Evolutionary conservation across 768 basidiomycete genomes (phyloP).

Genomic region (Hypholoma fasciculare): DNA sequence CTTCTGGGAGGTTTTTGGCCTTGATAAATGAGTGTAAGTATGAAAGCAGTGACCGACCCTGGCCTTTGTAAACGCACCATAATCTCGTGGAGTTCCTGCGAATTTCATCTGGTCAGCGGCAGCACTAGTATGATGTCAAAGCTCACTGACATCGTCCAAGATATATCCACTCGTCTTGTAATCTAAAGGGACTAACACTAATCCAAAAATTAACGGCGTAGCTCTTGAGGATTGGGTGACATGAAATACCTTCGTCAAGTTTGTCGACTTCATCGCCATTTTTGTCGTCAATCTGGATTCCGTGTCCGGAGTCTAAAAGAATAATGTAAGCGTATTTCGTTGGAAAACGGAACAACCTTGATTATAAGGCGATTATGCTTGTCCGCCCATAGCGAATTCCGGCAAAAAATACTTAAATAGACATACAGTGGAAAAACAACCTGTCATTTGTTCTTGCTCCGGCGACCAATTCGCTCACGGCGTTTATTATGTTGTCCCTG

Average conservation of each 20-base stretch:
- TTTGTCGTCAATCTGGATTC: conserved; percentile 82
- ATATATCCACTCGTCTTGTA: not conserved
- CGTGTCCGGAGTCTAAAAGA: conserved; percentile 82
- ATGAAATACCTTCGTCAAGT: conserved; percentile 63
- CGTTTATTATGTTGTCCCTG: too few relatives aligned
- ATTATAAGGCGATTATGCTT: too few relatives aligned
- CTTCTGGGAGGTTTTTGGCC: too few relatives aligned
- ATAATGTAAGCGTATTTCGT: too few relatives aligned
- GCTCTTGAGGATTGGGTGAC: too few relatives aligned
- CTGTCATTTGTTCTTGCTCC: conserved; percentile 47
- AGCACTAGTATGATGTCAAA: not conserved
- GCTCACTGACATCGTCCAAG: not conserved
- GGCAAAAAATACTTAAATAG: too few relatives aligned
- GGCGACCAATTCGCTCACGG: too few relatives aligned
- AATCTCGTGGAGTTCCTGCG: not conserved
- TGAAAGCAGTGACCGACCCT: too few relatives aligned
- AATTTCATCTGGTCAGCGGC: not conserved
- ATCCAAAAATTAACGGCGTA: too few relatives aligned
- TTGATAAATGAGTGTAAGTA: not conserved
- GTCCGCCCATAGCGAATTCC: too few relatives aligned
- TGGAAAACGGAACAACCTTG: too few relatives aligned
- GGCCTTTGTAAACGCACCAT: not conserved
- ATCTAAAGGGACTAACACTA: not conserved
- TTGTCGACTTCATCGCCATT: conserved; percentile 83
- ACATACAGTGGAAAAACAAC: conserved; percentile 73